phyloP scores from a whole-genome alignment of 2,329 filamentous ascomycete genomes.

The Fusarium ramigenum region DNA sequence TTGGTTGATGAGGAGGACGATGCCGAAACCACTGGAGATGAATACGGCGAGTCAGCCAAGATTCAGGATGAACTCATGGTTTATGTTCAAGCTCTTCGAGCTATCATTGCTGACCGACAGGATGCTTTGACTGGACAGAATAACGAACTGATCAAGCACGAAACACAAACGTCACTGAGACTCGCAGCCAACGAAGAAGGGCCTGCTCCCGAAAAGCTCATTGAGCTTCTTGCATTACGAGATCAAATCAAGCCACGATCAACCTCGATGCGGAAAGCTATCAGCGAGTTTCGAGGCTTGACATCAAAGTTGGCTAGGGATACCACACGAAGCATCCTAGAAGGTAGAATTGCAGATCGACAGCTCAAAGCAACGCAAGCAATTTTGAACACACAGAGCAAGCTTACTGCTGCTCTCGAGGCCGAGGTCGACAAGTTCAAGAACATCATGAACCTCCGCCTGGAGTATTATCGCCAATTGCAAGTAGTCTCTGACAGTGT shows the following conservation, averaged over 20 bases:
- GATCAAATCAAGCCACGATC: conserved; percentile 60
- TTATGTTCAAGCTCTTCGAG: conserved; percentile 81
- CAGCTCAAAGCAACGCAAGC: conserved; percentile 70
- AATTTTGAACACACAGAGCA: conserved; percentile 61
- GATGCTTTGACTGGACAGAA: conserved; percentile 78
- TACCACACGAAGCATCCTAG: conserved; percentile 67
- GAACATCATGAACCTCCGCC: conserved; percentile 80
- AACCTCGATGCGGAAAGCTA: conserved; percentile 74
- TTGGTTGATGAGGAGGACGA: conserved; percentile 84
- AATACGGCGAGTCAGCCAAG: conserved; percentile 88
- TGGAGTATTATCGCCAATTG: conserved; percentile 91
- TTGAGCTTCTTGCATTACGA: conserved; percentile 62
- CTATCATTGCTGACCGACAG: conserved; percentile 80
- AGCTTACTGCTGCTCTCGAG: conserved; percentile 61
- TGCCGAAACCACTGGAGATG: conserved; percentile 82
- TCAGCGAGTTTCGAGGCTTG: conserved; percentile 76
- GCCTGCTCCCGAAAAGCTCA: conserved; percentile 72
- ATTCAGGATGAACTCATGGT: conserved; percentile 89
- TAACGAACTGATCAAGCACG: conserved; percentile 79
- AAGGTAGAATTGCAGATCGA: conserved; percentile 70
- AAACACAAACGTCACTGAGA: conserved; percentile 69
- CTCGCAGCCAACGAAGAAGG: conserved; percentile 72
- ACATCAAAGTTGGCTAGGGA: conserved; percentile 60
- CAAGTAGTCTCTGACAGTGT: conserved; percentile 93
- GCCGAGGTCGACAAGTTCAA: conserved; percentile 81